Evolutionary conservation across 176 grass and related monocot species (phyloP).

Genomic region (Triticum urartu): DNA sequence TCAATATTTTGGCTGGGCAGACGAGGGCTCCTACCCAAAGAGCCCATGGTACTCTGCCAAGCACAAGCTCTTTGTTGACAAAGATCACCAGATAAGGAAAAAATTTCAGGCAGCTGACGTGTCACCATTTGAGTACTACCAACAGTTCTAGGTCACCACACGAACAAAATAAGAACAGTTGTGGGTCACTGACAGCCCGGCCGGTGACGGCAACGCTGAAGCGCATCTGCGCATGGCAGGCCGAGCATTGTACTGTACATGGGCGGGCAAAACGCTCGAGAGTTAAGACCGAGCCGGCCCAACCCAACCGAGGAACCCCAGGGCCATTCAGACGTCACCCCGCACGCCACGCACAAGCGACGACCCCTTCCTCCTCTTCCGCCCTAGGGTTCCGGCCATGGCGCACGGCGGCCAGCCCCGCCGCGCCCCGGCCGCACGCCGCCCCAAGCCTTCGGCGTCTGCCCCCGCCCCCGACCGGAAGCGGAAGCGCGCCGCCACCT

Average conservation of each 20-base stretch:
- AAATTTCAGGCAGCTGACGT: no score
- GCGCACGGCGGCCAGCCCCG: slow-evolving; percentile 66
- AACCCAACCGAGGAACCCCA: slow-evolving; percentile 7
- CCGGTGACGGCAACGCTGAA: background rate
- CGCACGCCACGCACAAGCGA: background rate
- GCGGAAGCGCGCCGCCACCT: slow-evolving; percentile 48
- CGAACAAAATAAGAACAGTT: no score
- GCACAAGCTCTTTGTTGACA: no score
- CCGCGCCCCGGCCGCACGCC: slow-evolving; percentile 51
- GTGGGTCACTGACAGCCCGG: background rate
- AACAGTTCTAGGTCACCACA: no score
- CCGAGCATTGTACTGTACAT: background rate
- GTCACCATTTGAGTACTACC: background rate
- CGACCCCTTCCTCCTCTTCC: background rate
- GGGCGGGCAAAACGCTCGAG: background rate
- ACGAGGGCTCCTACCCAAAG: no score
- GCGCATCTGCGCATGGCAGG: background rate
- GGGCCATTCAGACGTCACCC: background rate
- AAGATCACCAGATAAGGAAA: no score
- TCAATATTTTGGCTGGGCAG: no score
- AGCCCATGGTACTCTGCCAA: no score
- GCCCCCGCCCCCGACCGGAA: slow-evolving; percentile 38
- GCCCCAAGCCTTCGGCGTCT: slow-evolving; percentile 35
- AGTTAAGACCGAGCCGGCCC: slow-evolving; percentile 8
- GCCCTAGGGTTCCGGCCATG: slow-evolving; percentile 62